Base-by-base conservation (phyloP, 208 protist species). In the Wallacemonas collosoma region DNA sequence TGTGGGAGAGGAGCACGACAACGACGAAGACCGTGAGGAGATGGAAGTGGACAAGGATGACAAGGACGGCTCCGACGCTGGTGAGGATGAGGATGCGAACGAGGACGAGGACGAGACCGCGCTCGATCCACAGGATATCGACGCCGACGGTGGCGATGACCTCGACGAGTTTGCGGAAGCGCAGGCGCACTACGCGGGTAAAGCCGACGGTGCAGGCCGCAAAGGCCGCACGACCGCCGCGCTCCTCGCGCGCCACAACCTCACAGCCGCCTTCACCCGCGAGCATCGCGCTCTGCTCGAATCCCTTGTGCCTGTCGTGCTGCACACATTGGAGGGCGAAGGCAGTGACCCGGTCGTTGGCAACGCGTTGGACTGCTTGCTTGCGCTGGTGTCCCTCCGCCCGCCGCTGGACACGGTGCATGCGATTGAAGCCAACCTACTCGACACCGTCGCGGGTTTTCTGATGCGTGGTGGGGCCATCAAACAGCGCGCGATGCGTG, bases 401-500 rank as follows among this genome's bases (percentile, higher is more conserved):
- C 90, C 91, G 11, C 88, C 90, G 36, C 80, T 97, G 14, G 71
- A 80, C 43, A 67, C 78, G 7, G 83, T 94, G 26, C 78, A 83
- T 56, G 79, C 69, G 17, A 44, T 90, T n/a, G 80, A 92, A 40
- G 77, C 67, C 38, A 68, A 75, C 36, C 79, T 96, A 35, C 90
- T 93, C 68, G 79, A 86, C 41, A 93, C 86, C 36, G 86, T 96
- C 57, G 85, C 87, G 17, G 78, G 75, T 40, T 95, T 94, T 72
- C 85, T 97, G 66, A 86, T 79, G 57, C 89, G 93, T 45, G 91
- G 91, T 48, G 91, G 89, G 6, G 73, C 84, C 9, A 95, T 97
- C 78, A 95, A 96, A 75, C 91, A 94, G 75, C 89, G 90, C 0
- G 90, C 91, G 58, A 86, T 97, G 81, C 91, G 91, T 15, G 88